phyloP scores from a whole-genome alignment of 805 yeast genomes.

The Cyberlindnera euphorbiae region DNA sequence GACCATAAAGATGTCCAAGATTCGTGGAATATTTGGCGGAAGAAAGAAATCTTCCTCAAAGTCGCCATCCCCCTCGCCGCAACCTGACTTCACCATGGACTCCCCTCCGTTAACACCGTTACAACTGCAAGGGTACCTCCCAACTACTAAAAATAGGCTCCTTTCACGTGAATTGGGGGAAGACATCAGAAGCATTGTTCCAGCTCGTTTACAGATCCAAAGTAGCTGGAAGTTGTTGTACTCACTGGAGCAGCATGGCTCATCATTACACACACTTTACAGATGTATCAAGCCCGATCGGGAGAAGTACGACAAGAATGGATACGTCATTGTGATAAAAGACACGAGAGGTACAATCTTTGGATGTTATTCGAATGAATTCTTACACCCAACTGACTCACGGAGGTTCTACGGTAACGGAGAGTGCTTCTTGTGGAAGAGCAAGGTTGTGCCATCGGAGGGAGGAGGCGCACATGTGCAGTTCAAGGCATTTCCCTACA shows the following conservation, averaged over 20 bases:
- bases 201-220: conserved; percentile 72
- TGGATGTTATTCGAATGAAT: conserved; percentile 78
- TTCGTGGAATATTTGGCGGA: conserved; percentile 8
- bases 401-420: conserved; percentile 88
- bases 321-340: conserved; percentile 69
- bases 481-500: conserved; percentile 79
- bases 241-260: conserved; percentile 90
- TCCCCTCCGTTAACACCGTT: conserved; percentile 50
- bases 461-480: conserved; percentile 26
- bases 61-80: conserved; percentile 9
- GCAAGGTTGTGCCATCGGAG: conserved; percentile 17
- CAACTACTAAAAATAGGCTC: conserved; percentile 52
- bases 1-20: too few species aligned
- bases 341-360: conserved; percentile 63
- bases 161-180: conserved; percentile 62
- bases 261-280: conserved; percentile 78
- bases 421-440: conserved; percentile 86
- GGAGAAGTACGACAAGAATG: conserved; percentile 42
- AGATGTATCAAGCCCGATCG: conserved; percentile 42
- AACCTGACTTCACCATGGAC: conserved; percentile 1
- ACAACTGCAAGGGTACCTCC: conserved; percentile 53
- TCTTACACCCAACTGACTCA: conserved; percentile 63
- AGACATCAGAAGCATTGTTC: conserved; percentile 67
- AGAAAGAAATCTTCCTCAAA: conserved; percentile 1
- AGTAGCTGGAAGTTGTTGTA: conserved; percentile 76